Percentiles rank a stretch among this genome's conserved stretches.
These are phyloP conservation scores for Oemleria cerasiformis DNA, from an alignment of 306 rosid genomes.

Conservation along the genomic window DNA sequence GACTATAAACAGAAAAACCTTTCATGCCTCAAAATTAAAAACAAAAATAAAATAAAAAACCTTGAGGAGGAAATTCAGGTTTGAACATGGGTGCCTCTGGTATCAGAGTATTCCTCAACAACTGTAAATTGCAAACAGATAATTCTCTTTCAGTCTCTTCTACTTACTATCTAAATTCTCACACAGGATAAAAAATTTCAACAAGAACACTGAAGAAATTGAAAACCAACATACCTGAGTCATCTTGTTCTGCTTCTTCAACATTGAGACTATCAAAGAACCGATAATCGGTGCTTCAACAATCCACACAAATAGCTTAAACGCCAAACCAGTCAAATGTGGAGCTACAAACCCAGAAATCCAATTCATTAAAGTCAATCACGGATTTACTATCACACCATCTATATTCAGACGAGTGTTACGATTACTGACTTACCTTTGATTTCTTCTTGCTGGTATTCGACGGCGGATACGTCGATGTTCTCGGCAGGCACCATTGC, in stretches of 20 bases:
- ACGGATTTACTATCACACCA: neutral
- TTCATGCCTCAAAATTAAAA: conserved; percentile 17
- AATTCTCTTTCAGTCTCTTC: neutral
- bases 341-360: conserved; percentile 72
- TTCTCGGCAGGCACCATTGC: conserved; percentile 60
- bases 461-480: conserved; percentile 58
- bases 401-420: neutral
- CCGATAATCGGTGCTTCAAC: conserved; percentile 65
- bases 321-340: conserved; percentile 67
- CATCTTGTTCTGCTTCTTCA: conserved; percentile 71
- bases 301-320: conserved; percentile 63
- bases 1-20: neutral
- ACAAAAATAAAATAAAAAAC: conserved; percentile 28
- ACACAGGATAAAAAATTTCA: neutral
- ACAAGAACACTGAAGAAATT: neutral
- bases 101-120: conserved; percentile 63
- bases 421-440: conserved; percentile 38
- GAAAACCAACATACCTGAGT: conserved; percentile 49
- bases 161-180: neutral
- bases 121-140: conserved; percentile 36
- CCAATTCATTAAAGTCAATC: neutral
- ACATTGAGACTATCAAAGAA: conserved; percentile 35
- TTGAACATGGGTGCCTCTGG: conserved; percentile 90
- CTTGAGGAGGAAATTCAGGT: conserved; percentile 97
- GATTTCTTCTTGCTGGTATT: conserved; percentile 47